phyloP scores from a whole-genome alignment of 2,329 filamentous ascomycete genomes.

The Xylariomycetidae sp. region DNA sequence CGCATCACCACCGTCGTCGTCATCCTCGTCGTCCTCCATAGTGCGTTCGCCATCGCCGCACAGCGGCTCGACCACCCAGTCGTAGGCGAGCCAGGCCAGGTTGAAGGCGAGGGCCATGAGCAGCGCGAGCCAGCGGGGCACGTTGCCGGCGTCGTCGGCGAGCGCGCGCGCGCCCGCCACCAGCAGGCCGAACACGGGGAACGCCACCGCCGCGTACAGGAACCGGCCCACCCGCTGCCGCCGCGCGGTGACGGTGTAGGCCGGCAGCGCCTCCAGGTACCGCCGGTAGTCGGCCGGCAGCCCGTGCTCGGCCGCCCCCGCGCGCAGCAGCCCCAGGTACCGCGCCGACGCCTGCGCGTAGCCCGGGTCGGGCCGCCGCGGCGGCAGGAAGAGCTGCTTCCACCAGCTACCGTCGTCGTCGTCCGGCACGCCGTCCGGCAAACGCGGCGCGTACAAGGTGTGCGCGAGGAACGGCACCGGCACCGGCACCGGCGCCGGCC shows the following conservation, averaged over 20 bases:
- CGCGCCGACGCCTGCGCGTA: slow-evolving; percentile 80
- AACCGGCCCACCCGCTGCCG: slow-evolving; percentile 61
- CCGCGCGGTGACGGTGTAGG: slow-evolving; percentile 63
- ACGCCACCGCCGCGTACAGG: slow-evolving; percentile 44
- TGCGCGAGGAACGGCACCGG: slow-evolving; percentile 71
- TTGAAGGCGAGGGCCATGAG: slow-evolving; percentile 39
- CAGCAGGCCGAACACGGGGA: slow-evolving; percentile 53
- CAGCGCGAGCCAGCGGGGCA: slow-evolving; percentile 60
- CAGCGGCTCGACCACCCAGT: slow-evolving; percentile 52
- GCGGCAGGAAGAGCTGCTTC: slow-evolving; percentile 37
- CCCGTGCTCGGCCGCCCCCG: slow-evolving; percentile 73
- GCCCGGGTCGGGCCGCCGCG: slow-evolving; percentile 54
- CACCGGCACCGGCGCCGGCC: slow-evolving; percentile 41
- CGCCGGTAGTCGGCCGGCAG: slow-evolving; percentile 71
- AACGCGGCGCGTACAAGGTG: slow-evolving; percentile 68
- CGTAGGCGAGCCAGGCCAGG: slow-evolving; percentile 58
- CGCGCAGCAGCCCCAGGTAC: slow-evolving; percentile 73
- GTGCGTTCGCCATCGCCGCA: slow-evolving; percentile 87
- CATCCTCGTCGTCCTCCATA: slow-evolving; percentile 14
- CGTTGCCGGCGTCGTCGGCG: slow-evolving; percentile 44
- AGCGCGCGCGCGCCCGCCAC: slow-evolving; percentile 47
- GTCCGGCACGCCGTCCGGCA: slow-evolving; percentile 28
- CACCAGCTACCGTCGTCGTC: slow-evolving; percentile 27
- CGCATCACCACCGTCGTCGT: background rate
- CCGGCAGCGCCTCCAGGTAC: slow-evolving; percentile 62